Base-by-base conservation (phyloP, 2,329 filamentous ascomycete species). In the Colletotrichum orchidophilum region DNA sequence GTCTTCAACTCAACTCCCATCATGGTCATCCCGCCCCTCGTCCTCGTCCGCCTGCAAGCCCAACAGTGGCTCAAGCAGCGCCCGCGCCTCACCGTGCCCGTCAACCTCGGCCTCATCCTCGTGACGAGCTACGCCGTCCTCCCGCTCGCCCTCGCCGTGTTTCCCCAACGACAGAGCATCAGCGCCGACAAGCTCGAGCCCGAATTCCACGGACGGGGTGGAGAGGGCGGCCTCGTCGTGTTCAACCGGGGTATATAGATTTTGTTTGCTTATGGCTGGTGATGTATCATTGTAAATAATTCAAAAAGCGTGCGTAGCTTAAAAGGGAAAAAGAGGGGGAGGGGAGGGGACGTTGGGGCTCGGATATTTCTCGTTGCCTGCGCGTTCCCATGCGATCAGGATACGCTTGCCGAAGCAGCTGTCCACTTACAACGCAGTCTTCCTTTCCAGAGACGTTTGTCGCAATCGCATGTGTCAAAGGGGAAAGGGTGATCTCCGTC, bases 1-100 rank as follows among this genome's bases (percentile, higher is more conserved):
- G 95, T 98, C 71, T 87, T 98, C 77, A 99, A 98, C 82, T 93
- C 94, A 72, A 97, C 94, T 13, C 96, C 96, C 12, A 96, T 99
- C 84, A 99, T 99, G 96, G 95, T 97, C 15, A 86, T 99, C 55
- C 96, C 96, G 52, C 94, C 96, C 26, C 85, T 99, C 79, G 84
- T 97, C 27, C 87, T 99, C 65, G 93, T 98, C 63, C 88, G 91
- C 75, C 85, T 99, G 76, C 95, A 99, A 87, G 89, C 91, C 82
- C 93, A 91, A 62, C 87, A 92, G 71, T 98, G 94, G 94, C 83
- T 98, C 76, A 91, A 91, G 83, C 86, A 87, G 73, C 89, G 94
- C 74, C 96, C 96, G 7, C 87, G 91, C 70, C 86, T 95, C 82
- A 93, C 94, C 12, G 84, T 93, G 67, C 94, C 95, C 0, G 85